Base-by-base conservation (phyloP, 495 filamentous ascomycete species). In the Penicillium robsamsonii region DNA sequence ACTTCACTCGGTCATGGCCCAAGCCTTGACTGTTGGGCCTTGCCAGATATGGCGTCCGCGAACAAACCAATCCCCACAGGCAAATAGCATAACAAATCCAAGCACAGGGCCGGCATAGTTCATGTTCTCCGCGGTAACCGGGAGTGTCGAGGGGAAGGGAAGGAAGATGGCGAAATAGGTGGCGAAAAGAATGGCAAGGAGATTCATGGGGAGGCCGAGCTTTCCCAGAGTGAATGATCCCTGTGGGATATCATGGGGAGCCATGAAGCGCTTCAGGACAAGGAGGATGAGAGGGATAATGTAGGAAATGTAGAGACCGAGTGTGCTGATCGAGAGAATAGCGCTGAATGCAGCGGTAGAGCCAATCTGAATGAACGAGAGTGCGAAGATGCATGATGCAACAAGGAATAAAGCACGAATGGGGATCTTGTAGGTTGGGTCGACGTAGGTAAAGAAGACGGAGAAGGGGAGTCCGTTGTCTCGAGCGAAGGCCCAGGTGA, bases 401-500 rank as follows among this genome's bases (percentile, higher is more conserved):
- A 69, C 66, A 40, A 81, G 61, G 20, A 69, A 58, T n/a, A 85
- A 61, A 17, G 81, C 69, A 18, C 72, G 70, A 29, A 82, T 55
- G 4, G 81, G 82, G 45, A 83, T 72, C 15, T 71, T 71, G 47
- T 75, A 75, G 5, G 56, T 70, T 13, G 69, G 58, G 53, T 75
- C 60, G 50, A 78, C 77, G 35, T 72, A 60, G 13, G 66, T 71
- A 40, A 85, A 78, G 57, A 77, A 75, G 3, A 60, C 57, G 12
- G 77, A 79, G 59, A 80, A 83, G 3, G 85, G 85, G 0, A 87
- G 67, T 11, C 82, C 84, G 13, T 75, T 66, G 61, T 88, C 84
- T 6, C 83, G 66, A 10, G 85, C 82, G 60, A 88, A 87, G 1
- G 84, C 75, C 79, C 80, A 87, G 12, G 70, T 71, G 45, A 81